Evolutionary conservation across 257 asterid genomes (phyloP), one percentile per base, ranked within the genome.

Genomic region (Haberlea rhodopensis): DNA sequence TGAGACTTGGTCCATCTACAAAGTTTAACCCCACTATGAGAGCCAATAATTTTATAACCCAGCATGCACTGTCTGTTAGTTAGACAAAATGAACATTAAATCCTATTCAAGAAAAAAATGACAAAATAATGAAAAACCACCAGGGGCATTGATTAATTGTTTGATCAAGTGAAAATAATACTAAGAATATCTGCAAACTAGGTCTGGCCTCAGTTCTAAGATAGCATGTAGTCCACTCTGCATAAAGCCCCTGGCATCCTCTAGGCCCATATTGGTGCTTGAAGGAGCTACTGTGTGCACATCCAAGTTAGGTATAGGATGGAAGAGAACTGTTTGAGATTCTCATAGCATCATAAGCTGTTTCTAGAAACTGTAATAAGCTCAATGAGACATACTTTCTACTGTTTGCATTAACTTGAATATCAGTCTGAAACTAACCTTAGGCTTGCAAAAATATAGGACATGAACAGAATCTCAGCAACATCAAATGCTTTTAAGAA

Each of bases 1-100:
- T 92, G 99, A 60, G 99, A 72, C 74, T 92, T 92, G 72, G 97
- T 92, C 99, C 99, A 92, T 83, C 99, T 77, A 86, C 99, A 92
- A 70, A 92, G 75, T 74, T 90, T 92, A 72, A 92, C 99, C 53
- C 99, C 99, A 63, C 99, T 92, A 66, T 92, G 99, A 16, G 99
- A 85, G 71, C 99, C 99, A 65, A 92, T 90, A 48, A 92, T 74
- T 80, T 92, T 92, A 76, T 92, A 92, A 15, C 99, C 99, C 99
- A 89, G 85, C 66, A 65, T 76, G 54, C 53, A 68, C 61, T 19
- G 60, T 67, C 49, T 69, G 29, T 60, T 28, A 57, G 65, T 75
- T 60, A 54, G 68, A 49, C 21, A 58, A 64, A 52, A 5, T 51
- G 45, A 21, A 34, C 21, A 64, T 10, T 21, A n/a, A 63, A 62